Evolutionary conservation across 306 rosid genomes (phyloP).

Genomic region (Vigna radiata): DNA sequence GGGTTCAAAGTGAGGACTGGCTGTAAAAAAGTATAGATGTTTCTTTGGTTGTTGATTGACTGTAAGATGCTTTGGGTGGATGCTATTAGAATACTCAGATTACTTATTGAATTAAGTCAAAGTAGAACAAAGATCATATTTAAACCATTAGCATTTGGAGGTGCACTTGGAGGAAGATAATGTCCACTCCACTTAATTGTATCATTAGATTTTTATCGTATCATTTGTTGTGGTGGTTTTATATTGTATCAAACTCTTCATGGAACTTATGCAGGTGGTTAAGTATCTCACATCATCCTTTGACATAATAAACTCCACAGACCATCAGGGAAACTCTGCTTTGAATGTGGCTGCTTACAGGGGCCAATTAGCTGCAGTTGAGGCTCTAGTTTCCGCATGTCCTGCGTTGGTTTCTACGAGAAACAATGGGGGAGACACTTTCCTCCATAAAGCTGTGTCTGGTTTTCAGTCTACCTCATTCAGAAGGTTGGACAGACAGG

Average conservation of each 20-base stretch:
- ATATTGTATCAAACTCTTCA: not conserved
- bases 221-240: conserved; percentile 19
- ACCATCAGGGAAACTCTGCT: conserved; percentile 77
- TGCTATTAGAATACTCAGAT: not conserved
- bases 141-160: not conserved
- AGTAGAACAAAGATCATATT: not conserved
- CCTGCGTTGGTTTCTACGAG: conserved; percentile 53
- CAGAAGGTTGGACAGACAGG: conserved; percentile 70
- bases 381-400: conserved; percentile 65
- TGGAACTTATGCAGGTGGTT: conserved; percentile 61
- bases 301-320: conserved; percentile 66
- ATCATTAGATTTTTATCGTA: not conserved
- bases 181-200: not conserved
- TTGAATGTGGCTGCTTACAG: conserved; percentile 76
- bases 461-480: conserved; percentile 80
- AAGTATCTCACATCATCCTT: conserved; percentile 59
- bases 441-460: conserved; percentile 77
- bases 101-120: not conserved
- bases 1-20: not conserved
- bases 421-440: conserved; percentile 75
- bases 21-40: not conserved
- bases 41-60: not conserved
- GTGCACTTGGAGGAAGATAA: not conserved
- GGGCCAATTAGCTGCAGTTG: conserved; percentile 77
- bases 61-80: conserved; percentile 26